Evolutionary conservation across 176 grass and related monocot species (phyloP), one percentile per base, ranked within the genome.

Genomic region (Canna indica): DNA sequence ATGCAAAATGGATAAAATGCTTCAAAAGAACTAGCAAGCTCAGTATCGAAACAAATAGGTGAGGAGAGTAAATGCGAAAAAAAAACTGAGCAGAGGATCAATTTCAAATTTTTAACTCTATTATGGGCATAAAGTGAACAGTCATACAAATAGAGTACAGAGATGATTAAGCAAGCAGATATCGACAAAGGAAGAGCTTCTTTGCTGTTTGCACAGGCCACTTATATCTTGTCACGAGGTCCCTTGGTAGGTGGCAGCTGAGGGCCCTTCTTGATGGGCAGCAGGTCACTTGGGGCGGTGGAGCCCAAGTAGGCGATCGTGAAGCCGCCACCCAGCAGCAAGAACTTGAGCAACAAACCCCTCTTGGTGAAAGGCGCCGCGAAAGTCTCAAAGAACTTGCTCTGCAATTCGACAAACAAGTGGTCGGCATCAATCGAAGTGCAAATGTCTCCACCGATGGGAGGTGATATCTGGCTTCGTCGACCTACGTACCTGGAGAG

Each of bases 301-400:
- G 95, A 76, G 68, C 90, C 77, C 26, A 90, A 73, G 90, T 90
- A 99, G 16, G 86, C 95, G 38, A 99, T 64, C 60, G 77, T 59
- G 26, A 81, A 93, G 64, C 81, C 90, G n/a, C 95, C 86, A 46
- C 90, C 86, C 20, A 99, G 45, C 42, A 93, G 74, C 80, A 99
- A 80, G 80, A 99, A 90, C 90, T 99, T 99, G 58, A 99, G 94
- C 75, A 99, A 73, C n/a, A 99, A 64, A 0, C 95, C 95, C 11
- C 95, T 87, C 84, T 99, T 99, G 84, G 80, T 88, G 90, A 99
- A 99, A 0, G 95, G 95, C 32, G 46, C 90, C 0, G 84, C 95
- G 74, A 99, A 99, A 10, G 95, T 99, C 84, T 93, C 83, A 20
- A 99, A 99, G 86, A 99, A 99, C 80, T 99, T 99, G 84, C 95